These are phyloP conservation scores for Aureobasidium sp. DNA, from an alignment of 2,329 filamentous ascomycete species.

Conservation along the genomic window DNA sequence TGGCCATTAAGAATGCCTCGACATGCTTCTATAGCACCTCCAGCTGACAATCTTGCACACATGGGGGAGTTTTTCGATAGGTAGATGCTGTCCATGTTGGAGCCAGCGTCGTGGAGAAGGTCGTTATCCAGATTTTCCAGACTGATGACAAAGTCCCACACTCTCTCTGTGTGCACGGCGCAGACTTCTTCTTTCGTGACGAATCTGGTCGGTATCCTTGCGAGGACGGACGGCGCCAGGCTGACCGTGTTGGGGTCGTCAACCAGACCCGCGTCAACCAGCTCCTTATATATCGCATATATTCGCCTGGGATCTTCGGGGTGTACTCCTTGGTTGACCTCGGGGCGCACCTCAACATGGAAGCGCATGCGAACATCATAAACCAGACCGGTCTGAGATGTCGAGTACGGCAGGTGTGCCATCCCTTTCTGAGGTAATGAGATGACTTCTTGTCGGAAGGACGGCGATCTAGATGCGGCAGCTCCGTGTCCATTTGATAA, in stretches of 20 bases:
- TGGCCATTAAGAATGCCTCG: slow-evolving; percentile 74
- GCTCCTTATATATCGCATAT: slow-evolving; percentile 82
- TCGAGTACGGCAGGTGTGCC: slow-evolving; percentile 28
- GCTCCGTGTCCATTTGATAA: not conserved
- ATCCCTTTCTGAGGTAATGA: slow-evolving; percentile 21
- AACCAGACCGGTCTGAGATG: slow-evolving; percentile 37
- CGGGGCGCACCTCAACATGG: slow-evolving; percentile 62
- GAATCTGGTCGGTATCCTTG: slow-evolving; percentile 65
- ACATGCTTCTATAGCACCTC: slow-evolving; percentile 92
- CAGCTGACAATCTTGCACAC: slow-evolving; percentile 74
- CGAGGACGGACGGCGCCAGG: slow-evolving; percentile 42
- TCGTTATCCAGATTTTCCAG: slow-evolving; percentile 32
- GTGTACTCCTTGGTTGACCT: slow-evolving; percentile 58
- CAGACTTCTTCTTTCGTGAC: slow-evolving; percentile 74
- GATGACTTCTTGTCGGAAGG: not conserved
- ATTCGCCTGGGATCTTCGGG: slow-evolving; percentile 92
- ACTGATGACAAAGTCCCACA: slow-evolving; percentile 63
- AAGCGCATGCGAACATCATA: slow-evolving; percentile 96
- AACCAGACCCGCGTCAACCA: slow-evolving; percentile 73
- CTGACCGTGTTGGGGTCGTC: slow-evolving; percentile 47
- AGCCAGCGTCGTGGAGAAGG: slow-evolving; percentile 53
- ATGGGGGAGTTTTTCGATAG: slow-evolving; percentile 36
- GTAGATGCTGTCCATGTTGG: slow-evolving; percentile 38
- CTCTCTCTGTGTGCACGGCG: slow-evolving; percentile 65
- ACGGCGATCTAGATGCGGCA: not conserved